Conservation (phyloP, 2,329 filamentous ascomycete species). For the Phyllachora maydis region DNA sequence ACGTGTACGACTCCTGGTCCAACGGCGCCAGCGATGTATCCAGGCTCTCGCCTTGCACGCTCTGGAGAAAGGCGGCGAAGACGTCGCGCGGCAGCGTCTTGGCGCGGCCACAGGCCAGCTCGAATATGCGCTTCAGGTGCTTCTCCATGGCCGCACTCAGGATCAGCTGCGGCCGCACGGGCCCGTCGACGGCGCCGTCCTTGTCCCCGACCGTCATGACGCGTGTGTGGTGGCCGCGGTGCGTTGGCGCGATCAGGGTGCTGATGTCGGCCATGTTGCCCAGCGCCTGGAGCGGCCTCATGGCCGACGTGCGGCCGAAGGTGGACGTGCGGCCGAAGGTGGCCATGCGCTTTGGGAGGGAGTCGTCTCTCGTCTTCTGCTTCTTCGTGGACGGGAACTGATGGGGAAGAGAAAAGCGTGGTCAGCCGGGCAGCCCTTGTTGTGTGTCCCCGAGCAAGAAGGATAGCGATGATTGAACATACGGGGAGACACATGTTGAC, state of each 20-base stretch:
- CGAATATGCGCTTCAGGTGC: conserved; percentile 25
- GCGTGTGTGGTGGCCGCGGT: conserved; percentile 8
- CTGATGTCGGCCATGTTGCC: conserved; percentile 7
- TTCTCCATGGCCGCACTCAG: conserved; percentile 23
- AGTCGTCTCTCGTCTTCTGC: too few relatives aligned
- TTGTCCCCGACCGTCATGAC: conserved; percentile 4
- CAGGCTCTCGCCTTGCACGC: conserved; percentile 24
- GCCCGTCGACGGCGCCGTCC: conserved; percentile 3
- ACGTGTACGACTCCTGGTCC: conserved; percentile 19
- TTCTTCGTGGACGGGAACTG: too few relatives aligned
- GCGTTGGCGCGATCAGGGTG: conserved; percentile 10
- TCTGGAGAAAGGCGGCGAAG: conserved; percentile 26
- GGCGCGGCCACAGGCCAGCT: conserved; percentile 16
- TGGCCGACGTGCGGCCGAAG: conserved; percentile 3
- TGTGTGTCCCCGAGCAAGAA: too few relatives aligned
- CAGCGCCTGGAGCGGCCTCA: conserved; percentile 3
- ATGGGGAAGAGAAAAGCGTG: too few relatives aligned
- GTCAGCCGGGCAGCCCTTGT: too few relatives aligned
- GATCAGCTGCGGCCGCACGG: conserved; percentile 10
- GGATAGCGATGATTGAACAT: too few relatives aligned
- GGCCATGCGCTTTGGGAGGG: conserved; percentile 6
- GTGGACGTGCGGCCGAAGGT: conserved; percentile 5
- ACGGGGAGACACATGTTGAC: too few relatives aligned
- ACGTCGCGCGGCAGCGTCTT: conserved; percentile 13
- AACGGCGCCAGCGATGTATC: conserved; percentile 10